Conservation (phyloP, 352 stramenopile species). For the Peronospora belbahrii region DNA sequence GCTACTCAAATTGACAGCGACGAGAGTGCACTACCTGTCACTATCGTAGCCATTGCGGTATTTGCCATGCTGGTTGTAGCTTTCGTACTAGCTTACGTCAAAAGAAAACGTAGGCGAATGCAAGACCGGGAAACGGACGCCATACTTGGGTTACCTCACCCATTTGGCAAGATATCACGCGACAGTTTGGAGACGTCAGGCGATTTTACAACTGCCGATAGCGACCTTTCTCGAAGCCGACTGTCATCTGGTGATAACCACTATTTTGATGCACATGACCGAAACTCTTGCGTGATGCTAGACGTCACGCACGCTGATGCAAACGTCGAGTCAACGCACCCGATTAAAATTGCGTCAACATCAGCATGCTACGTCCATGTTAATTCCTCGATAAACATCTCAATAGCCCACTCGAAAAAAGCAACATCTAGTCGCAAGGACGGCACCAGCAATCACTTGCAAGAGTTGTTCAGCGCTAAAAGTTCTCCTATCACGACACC, state of each 20-base stretch:
- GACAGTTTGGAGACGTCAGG: conserved; percentile 19
- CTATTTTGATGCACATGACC: conserved; percentile 8
- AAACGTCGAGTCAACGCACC: conserved; percentile 1
- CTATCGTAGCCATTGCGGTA: conserved; percentile 19
- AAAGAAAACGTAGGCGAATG: conserved; percentile 14
- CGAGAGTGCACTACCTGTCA: conserved; percentile 7
- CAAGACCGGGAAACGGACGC: conserved; percentile 15
- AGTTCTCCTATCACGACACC: conserved; percentile 13
- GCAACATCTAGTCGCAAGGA: conserved; percentile 1
- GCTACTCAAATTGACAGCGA: neutral
- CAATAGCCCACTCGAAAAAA: conserved; percentile 1
- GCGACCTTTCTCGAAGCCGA: conserved; percentile 22
- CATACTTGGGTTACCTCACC: conserved; percentile 19
- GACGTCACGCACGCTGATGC: conserved; percentile 6
- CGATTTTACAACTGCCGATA: conserved; percentile 18
- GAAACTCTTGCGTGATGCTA: conserved; percentile 11
- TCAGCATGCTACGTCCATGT: conserved; percentile 19
- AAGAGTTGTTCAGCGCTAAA: conserved; percentile 12
- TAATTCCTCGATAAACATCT: conserved; percentile 3
- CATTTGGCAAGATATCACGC: conserved; percentile 14
- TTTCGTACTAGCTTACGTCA: conserved; percentile 9
- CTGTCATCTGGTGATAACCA: conserved; percentile 9
- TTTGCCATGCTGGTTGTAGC: conserved; percentile 9
- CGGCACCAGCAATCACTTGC: conserved; percentile 14
- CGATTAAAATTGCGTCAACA: neutral